These are phyloP conservation scores for Eimeria necatrix DNA, from an alignment of 169 alveolate species.

Conservation along the genomic window DNA sequence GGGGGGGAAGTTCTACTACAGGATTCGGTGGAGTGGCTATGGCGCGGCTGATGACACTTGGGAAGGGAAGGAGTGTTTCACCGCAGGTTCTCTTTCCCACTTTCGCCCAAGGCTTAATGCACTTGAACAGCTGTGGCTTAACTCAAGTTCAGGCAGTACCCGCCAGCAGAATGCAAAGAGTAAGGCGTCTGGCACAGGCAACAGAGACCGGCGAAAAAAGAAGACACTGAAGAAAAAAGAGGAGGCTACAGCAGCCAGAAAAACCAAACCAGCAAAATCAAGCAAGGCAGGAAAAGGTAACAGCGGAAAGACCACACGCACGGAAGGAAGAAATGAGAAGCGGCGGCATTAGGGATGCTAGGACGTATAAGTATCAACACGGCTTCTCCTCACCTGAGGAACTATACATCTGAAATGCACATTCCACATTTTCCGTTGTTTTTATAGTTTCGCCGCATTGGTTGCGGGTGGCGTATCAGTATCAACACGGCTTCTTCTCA, in stretches of 20 bases:
- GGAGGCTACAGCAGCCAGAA: not conserved
- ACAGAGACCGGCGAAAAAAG: not conserved
- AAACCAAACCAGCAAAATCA: not conserved
- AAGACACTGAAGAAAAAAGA: not conserved
- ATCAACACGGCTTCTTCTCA: too few relatives aligned
- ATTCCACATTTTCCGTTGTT: too few relatives aligned
- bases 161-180: not conserved
- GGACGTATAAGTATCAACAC: too few relatives aligned
- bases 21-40: slow-evolving; percentile 66
- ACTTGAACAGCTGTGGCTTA: slow-evolving; percentile 33
- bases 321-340: slow-evolving; percentile 2
- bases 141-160: slow-evolving; percentile 14
- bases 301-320: not conserved
- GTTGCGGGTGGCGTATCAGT: too few relatives aligned
- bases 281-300: not conserved
- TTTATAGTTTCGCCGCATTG: too few relatives aligned
- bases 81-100: slow-evolving; percentile 49
- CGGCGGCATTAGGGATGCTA: not conserved
- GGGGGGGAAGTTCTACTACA: slow-evolving; percentile 51
- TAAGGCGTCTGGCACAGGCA: not conserved
- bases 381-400: too few relatives aligned
- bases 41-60: slow-evolving; percentile 65
- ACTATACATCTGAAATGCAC: too few relatives aligned
- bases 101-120: slow-evolving; percentile 33
- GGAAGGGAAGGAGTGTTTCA: slow-evolving; percentile 50